These are phyloP conservation scores for Suillus variegatus DNA, from an alignment of 768 basidiomycete genomes.

Conservation along the genomic window DNA sequence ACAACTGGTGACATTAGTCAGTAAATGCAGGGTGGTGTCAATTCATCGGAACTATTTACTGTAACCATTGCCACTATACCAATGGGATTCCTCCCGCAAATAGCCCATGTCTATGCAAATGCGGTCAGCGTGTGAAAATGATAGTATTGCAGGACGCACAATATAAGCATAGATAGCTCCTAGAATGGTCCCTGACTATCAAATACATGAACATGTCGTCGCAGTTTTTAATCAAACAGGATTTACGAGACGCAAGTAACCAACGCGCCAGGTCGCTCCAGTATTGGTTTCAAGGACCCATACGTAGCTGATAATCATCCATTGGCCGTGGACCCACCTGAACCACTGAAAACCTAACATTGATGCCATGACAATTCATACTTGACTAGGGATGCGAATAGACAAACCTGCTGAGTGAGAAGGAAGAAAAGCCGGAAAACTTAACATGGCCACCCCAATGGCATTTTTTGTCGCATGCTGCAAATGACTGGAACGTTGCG, in stretches of 20 bases:
- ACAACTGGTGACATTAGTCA: conserved; percentile 28
- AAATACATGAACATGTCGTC: background rate
- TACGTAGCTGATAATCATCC: conserved; percentile 52
- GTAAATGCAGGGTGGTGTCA: background rate
- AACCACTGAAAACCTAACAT: conserved; percentile 41
- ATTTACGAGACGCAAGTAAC: conserved; percentile 45
- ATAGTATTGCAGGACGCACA: conserved; percentile 19
- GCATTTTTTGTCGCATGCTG: conserved; percentile 49
- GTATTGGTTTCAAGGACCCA: conserved; percentile 55
- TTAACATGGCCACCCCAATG: conserved; percentile 42
- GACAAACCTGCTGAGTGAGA: conserved; percentile 32
- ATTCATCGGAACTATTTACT: conserved; percentile 24
- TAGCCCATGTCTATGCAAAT: conserved; percentile 35
- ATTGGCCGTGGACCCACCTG: conserved; percentile 40
- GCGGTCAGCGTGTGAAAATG: background rate
- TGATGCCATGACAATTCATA: background rate
- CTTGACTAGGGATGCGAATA: background rate
- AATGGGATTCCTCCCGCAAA: conserved; percentile 43
- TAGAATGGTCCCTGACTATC: conserved; percentile 34
- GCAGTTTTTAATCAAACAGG: background rate
- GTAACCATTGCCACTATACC: conserved; percentile 42
- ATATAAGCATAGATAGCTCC: conserved; percentile 37
- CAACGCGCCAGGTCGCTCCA: conserved; percentile 51
- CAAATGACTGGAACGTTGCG: conserved; percentile 43
- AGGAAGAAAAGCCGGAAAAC: conserved; percentile 46